Conservation (phyloP, 345 rosid genomes). For the Acer negundo region DNA sequence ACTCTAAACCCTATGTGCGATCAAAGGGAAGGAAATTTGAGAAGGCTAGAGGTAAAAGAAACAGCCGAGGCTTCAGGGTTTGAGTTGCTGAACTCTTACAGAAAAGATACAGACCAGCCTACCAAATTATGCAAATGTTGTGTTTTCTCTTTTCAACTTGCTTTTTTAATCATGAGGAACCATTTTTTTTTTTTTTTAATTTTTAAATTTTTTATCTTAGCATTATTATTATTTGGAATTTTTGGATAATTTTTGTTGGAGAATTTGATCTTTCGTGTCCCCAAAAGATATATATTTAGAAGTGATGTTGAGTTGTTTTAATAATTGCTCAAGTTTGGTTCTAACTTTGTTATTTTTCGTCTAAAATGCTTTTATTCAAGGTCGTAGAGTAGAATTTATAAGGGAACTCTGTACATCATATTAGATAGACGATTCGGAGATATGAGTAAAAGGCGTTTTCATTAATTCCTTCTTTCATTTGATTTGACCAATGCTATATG, state of each 20-base stretch:
- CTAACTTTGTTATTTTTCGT: too few species aligned
- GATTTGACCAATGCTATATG: too few species aligned
- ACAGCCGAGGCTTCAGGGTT: slow-evolving; percentile 69
- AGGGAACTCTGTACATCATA: too few species aligned
- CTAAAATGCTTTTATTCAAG: too few species aligned
- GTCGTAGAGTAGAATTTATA: too few species aligned
- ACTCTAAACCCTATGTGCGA: slow-evolving; percentile 68
- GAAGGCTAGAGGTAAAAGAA: slow-evolving; percentile 73
- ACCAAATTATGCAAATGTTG: background rate
- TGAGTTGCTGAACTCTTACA: slow-evolving; percentile 25
- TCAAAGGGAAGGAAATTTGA: slow-evolving; percentile 67
- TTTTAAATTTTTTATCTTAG: background rate
- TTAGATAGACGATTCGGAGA: too few species aligned
- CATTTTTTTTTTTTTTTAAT: background rate
- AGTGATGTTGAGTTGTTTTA: background rate
- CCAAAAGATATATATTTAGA: background rate
- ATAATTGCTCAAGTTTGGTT: background rate
- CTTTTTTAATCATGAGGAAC: background rate
- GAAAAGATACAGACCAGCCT: background rate
- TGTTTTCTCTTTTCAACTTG: background rate
- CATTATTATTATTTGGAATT: background rate
- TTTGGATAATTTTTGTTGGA: background rate
- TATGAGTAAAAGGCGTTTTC: too few species aligned
- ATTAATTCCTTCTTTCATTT: too few species aligned
- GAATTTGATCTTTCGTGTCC: background rate